Percentiles rank a stretch among this genome's conserved stretches.
Conservation (phyloP, 2,329 filamentous ascomycete genomes). For the Coniochaeta ligniaria region DNA sequence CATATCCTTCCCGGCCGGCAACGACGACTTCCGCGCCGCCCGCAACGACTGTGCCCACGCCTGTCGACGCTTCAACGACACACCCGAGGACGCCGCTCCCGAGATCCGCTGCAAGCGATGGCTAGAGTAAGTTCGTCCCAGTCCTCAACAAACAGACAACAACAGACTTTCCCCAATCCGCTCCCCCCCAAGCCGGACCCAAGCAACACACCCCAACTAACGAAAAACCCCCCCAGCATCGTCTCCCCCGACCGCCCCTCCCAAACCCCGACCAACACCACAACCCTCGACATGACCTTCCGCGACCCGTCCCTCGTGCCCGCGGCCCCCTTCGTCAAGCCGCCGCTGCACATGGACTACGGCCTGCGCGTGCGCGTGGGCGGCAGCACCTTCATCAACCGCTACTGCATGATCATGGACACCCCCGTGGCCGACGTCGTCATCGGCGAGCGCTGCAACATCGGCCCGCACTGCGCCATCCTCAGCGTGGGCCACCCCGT, state of each 20-base stretch:
- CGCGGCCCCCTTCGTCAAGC: slow-evolving; percentile 22
- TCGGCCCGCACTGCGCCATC: slow-evolving; percentile 23
- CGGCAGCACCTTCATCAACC: slow-evolving; percentile 23
- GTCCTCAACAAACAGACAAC: neutral
- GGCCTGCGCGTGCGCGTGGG: slow-evolving; percentile 22
- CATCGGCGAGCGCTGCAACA: slow-evolving; percentile 21
- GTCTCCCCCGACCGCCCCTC: slow-evolving; percentile 14
- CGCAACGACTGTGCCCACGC: slow-evolving; percentile 18
- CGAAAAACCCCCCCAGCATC: slow-evolving; percentile 12
- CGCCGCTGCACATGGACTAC: slow-evolving; percentile 23
- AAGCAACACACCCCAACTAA: no score
- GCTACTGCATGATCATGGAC: slow-evolving; percentile 25
- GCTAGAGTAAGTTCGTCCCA: slow-evolving; percentile 14
- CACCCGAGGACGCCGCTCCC: slow-evolving; percentile 18
- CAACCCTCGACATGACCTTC: slow-evolving; percentile 18
- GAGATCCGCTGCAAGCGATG: slow-evolving; percentile 16
- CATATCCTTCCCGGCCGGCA: slow-evolving; percentile 19
- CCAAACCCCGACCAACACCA: slow-evolving; percentile 7
- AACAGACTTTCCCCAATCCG: neutral
- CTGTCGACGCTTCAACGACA: slow-evolving; percentile 20
- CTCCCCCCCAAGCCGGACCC: no score
- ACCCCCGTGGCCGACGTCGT: slow-evolving; percentile 24
- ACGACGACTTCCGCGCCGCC: slow-evolving; percentile 20
- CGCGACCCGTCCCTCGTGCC: slow-evolving; percentile 16
- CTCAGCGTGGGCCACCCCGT: slow-evolving; percentile 20